Evolutionary conservation across 331 rosid genomes (phyloP), one percentile per base, ranked within the genome.

Genomic region (Dryas integrifolia): DNA sequence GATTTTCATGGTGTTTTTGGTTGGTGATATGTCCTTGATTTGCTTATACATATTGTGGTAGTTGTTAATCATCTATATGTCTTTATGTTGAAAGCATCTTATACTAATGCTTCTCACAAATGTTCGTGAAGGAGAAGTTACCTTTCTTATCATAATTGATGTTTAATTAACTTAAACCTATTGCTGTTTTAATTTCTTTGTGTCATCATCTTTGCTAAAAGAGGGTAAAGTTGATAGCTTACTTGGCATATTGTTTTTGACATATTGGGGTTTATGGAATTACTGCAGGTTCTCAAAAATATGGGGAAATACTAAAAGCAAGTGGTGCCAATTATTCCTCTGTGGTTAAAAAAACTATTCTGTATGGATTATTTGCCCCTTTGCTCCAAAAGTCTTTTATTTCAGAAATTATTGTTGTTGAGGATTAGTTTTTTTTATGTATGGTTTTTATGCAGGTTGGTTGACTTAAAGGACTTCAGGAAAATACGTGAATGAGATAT

Each of bases 401-500:
- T 35, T 45, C 35, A 46, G 14, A 51, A 41, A n/a, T 49, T 62
- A 48, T 12, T 15, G 61, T 58, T 45, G 2, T 51, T 46, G 78
- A 53, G 45, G 24, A 52, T 73, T 41, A 18, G 26, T 64, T 67
- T 46, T 48, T 38, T 75, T 68, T 44, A 18, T 18, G 18, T 61
- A 9, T 74, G 67, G 35, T 30, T 30, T 30, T 30, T 30, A 30
- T 30, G 35, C 52, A 53, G 58, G 61, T 79, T 92, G 85, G 96
- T 94, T 6, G 97, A 89, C 84, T 79, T 92, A 86, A 89, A 89
- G 58, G 96, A 92, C 85, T 92, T 92, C 76, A 82, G 85, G 90
- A 85, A 81, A 76, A 0, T 18, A 18, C 21, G 96, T 87, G 48
- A 92, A 86, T 59, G 94, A 88, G 82, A 83, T 92, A 72, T 92